Base-by-base conservation (phyloP, 306 rosid genomes). In the Prunus dulcis region DNA sequence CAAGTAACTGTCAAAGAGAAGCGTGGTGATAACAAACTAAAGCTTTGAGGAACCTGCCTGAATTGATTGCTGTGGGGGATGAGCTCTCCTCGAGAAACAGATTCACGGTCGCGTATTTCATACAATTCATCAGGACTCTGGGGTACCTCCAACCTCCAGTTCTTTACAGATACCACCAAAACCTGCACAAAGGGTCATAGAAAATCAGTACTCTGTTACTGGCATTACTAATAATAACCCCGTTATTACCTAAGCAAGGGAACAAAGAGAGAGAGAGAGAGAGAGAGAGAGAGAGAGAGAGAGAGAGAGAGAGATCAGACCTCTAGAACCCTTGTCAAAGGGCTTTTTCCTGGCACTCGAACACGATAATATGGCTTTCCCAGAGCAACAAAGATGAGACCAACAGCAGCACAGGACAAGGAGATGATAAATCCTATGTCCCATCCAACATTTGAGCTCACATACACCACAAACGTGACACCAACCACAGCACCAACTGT, bases 381-480 rank as follows among this genome's bases (percentile, higher is more conserved):
- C 3, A 78, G 32, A 17, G 81, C 69, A 68, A 87, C 69, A 76
- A 74, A 30, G n/a, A 85, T 3, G 61, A 87, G 86, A 38, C 74
- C 91, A 62, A 71, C 65, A 20, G 81, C 49, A 45, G 88, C 67
- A 60, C 87, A 81, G 5, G 85, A 53, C 43, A 85, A 50, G 41
- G 87, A 85, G 50, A 89, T 85, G 84, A 81, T 71, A 58, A 87
- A 89, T 41, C 88, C 88, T 57, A 58, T 81, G 41, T 85, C 79
- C 89, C 91, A 89, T 8, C 60, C 57, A 13, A 4, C 3, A 19
- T 66, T 46, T 5, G 74, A 22, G 88, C 89, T 85, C 10, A 80
- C 85, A 63, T 85, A 89, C 41, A 89, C 89, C 17, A 87, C 86
- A 78, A 83, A 82, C 46, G 80, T 83, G 64, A 87, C 93, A 25